These are phyloP conservation scores for Trichophyton simii DNA, from an alignment of 2,329 filamentous ascomycete species.

Conservation along the genomic window DNA sequence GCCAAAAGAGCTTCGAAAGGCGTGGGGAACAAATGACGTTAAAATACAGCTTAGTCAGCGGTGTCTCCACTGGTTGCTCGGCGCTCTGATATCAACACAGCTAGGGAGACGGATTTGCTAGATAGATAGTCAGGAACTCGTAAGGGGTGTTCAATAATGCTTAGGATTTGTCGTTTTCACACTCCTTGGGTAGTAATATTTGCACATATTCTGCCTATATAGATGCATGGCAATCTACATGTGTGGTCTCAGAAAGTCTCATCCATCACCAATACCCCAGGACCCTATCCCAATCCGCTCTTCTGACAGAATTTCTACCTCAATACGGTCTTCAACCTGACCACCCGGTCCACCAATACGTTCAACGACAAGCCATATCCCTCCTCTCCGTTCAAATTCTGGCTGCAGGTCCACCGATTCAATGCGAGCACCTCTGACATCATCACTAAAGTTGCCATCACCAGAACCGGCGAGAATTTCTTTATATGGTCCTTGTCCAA, in stretches of 20 bases:
- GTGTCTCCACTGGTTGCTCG: no score
- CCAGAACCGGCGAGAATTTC: slow-evolving; percentile 53
- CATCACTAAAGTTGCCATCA: slow-evolving; percentile 64
- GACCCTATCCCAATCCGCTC: slow-evolving; percentile 32
- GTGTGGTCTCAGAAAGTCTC: background rate
- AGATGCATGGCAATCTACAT: background rate
- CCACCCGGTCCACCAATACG: slow-evolving; percentile 52
- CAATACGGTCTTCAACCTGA: slow-evolving; percentile 34
- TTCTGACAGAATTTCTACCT: slow-evolving; percentile 33
- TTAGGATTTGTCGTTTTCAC: no score
- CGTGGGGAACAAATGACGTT: slow-evolving; percentile 4
- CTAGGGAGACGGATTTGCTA: no score
- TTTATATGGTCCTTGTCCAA: slow-evolving; percentile 58
- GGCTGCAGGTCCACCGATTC: slow-evolving; percentile 64
- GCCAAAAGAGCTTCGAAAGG: background rate
- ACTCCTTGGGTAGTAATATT: no score
- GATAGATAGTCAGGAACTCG: no score
- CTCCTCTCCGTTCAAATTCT: slow-evolving; percentile 41
- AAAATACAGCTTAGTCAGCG: background rate
- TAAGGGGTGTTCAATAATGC: no score
- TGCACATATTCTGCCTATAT: background rate
- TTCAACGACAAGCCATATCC: slow-evolving; percentile 72
- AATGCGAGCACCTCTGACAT: slow-evolving; percentile 52
- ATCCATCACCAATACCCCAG: slow-evolving; percentile 24
- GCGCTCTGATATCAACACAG: no score